Evolutionary conservation across 345 rosid genomes (phyloP).

Genomic region (Populus alba): DNA sequence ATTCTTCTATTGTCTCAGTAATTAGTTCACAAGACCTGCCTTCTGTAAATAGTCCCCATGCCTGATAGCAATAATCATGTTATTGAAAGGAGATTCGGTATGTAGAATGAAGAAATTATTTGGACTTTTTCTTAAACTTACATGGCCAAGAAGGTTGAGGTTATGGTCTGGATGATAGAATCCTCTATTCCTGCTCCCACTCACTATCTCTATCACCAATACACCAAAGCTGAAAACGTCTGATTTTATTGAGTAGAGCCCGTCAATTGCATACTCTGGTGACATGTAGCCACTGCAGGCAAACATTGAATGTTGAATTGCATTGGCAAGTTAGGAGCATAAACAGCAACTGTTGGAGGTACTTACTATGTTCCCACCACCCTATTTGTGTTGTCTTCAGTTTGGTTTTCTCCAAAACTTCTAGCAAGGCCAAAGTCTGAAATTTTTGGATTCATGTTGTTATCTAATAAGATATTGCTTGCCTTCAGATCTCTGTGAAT

Average conservation of each 20-base stretch:
- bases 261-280: background rate
- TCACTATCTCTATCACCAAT: background rate
- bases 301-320: background rate
- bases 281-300: background rate
- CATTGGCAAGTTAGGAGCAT: too few species aligned
- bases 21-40: background rate
- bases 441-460: background rate
- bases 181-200: background rate
- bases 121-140: background rate
- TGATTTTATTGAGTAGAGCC: background rate
- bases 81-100: too few species aligned
- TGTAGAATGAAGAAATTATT: too few species aligned
- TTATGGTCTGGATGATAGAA: background rate
- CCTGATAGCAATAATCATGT: background rate
- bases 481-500: background rate
- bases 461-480: background rate
- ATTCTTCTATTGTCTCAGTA: background rate
- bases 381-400: background rate
- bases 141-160: conserved; percentile 4
- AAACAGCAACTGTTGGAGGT: background rate
- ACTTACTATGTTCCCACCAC: background rate
- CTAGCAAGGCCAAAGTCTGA: conserved; percentile 1
- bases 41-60: background rate
- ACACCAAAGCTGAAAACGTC: background rate
- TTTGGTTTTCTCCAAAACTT: background rate